phyloP scores from a whole-genome alignment of 352 stramenopile species.

The Phytopythium boreale region DNA sequence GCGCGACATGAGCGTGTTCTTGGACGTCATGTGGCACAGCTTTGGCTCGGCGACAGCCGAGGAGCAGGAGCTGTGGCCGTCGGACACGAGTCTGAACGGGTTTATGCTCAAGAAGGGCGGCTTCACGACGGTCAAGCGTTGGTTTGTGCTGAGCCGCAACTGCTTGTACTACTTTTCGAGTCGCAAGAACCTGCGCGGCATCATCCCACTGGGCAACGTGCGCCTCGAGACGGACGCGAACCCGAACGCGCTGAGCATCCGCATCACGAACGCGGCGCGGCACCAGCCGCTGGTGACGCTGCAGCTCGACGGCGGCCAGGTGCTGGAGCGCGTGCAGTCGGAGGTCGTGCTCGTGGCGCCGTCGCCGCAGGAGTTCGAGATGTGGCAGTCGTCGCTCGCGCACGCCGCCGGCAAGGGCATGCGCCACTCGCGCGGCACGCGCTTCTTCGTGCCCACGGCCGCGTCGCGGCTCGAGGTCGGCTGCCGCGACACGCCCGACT shows the following conservation, averaged over 20 bases:
- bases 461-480: slow-evolving; percentile 81
- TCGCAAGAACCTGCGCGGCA: slow-evolving; percentile 77
- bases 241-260: slow-evolving; percentile 45
- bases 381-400: slow-evolving; percentile 86
- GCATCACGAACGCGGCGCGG: slow-evolving; percentile 62
- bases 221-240: slow-evolving; percentile 60
- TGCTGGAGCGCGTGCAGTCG: slow-evolving; percentile 72
- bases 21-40: slow-evolving; percentile 87
- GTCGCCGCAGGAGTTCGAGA: slow-evolving; percentile 76
- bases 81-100: slow-evolving; percentile 84
- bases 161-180: slow-evolving; percentile 88
- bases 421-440: slow-evolving; percentile 75
- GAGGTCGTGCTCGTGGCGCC: slow-evolving; percentile 76
- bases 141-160: slow-evolving; percentile 87
- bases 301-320: slow-evolving; percentile 80
- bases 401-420: slow-evolving; percentile 78
- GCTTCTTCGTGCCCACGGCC: slow-evolving; percentile 81
- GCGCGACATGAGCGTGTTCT: slow-evolving; percentile 85
- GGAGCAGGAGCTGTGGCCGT: slow-evolving; percentile 87
- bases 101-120: slow-evolving; percentile 82
- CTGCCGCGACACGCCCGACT: slow-evolving; percentile 72
- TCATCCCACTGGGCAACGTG: slow-evolving; percentile 81
- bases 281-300: slow-evolving; percentile 69
- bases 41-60: slow-evolving; percentile 79
- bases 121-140: slow-evolving; percentile 77